A percentile compares a stretch with the other conserved stretches of the same genome.
phyloP scores from a whole-genome alignment of 306 rosid genomes.

The Hippophae tibetana region DNA sequence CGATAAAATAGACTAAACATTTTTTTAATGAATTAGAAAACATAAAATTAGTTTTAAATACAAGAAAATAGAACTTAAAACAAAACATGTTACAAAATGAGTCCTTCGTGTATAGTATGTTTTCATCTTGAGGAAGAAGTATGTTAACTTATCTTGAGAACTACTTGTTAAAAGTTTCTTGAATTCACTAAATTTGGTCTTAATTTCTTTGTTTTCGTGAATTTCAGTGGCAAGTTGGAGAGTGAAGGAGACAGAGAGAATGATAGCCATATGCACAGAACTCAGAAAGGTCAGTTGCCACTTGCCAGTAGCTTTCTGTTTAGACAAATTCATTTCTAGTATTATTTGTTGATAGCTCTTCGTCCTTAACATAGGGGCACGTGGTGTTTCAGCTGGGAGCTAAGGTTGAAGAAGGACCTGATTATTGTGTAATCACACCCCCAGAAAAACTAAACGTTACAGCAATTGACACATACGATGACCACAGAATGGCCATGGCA shows the following conservation, averaged over 20 bases:
- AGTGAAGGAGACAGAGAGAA: constrained; percentile 96
- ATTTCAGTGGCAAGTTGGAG: constrained; percentile 97
- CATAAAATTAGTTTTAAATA: too few relatives aligned
- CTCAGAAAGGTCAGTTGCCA: constrained; percentile 62
- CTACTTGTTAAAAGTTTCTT: too few relatives aligned
- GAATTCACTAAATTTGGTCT: too few relatives aligned
- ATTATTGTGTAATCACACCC: constrained; percentile 91
- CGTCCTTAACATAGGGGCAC: background rate
- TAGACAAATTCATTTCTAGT: background rate
- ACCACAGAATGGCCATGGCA: constrained; percentile 99
- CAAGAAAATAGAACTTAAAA: too few relatives aligned
- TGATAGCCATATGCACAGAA: constrained; percentile 98
- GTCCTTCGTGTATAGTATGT: too few relatives aligned
- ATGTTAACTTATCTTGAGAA: too few relatives aligned
- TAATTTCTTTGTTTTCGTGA: constrained; percentile 1
- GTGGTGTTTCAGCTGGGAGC: constrained; percentile 74
- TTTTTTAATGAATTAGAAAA: too few relatives aligned
- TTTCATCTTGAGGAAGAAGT: too few relatives aligned
- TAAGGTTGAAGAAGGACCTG: constrained; percentile 91
- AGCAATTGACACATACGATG: constrained; percentile 93
- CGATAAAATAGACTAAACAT: too few relatives aligned
- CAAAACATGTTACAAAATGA: too few relatives aligned
- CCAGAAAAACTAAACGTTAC: constrained; percentile 74
- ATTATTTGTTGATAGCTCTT: background rate
- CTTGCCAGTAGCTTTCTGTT: background rate